Conservation (phyloP, 2,329 filamentous ascomycete genomes). For the Talaromyces funiculosus region DNA sequence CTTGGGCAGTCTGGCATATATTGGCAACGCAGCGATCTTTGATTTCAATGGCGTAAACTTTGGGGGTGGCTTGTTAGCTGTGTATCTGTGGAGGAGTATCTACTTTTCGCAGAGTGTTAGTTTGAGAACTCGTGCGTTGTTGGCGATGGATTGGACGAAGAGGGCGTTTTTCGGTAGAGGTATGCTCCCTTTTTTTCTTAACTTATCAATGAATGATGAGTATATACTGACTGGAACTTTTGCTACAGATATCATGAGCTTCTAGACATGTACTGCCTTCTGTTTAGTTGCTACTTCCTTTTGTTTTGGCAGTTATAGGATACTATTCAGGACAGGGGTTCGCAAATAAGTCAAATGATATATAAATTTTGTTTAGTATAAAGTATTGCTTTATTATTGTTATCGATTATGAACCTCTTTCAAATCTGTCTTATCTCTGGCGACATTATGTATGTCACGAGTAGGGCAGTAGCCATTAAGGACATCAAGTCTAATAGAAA, state of each 20-base stretch:
- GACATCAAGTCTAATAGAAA: too few relatives aligned
- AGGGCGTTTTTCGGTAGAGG: constrained; percentile 90
- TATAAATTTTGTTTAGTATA: neutral
- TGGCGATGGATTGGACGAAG: constrained; percentile 99
- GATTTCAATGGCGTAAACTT: constrained; percentile 76
- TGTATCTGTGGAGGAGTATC: constrained; percentile 92
- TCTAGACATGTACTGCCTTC: constrained; percentile 27
- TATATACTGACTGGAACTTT: constrained; percentile 1
- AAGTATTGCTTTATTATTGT: too few relatives aligned
- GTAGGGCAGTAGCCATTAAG: too few relatives aligned
- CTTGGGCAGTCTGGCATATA: constrained; percentile 84
- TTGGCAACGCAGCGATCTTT: constrained; percentile 94
- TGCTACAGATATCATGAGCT: constrained; percentile 49
- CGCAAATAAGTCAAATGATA: neutral
- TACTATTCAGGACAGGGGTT: neutral
- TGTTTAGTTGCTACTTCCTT: neutral
- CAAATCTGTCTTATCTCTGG: too few relatives aligned
- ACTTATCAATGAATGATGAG: neutral
- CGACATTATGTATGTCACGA: too few relatives aligned
- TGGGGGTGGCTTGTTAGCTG: constrained; percentile 79
- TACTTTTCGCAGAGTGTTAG: constrained; percentile 98
- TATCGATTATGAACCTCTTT: too few relatives aligned
- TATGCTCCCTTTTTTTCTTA: constrained; percentile 43
- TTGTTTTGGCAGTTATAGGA: constrained; percentile 2
- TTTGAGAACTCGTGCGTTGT: constrained; percentile 74